Base-by-base conservation (phyloP, 2,329 filamentous ascomycete species). In the Hymenotorrendiella dingleyae region DNA sequence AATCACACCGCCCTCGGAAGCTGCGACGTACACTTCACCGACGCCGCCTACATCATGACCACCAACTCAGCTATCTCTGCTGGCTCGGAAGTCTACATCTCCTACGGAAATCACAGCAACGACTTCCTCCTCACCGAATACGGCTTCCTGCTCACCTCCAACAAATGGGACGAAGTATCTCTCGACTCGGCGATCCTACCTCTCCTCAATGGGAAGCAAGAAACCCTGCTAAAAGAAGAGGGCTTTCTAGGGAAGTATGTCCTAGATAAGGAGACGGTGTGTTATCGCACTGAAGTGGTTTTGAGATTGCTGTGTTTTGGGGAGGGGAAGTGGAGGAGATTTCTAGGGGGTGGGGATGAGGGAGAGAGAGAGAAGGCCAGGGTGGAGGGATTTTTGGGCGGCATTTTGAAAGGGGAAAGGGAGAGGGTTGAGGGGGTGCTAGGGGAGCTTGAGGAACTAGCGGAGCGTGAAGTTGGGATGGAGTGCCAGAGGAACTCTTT, bases 101-200 rank as follows among this genome's bases (percentile, higher is more conserved):
- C 74, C 21, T 90, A 90, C 54, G 85, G 85, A 3, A 61, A 71
- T 1, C 84, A 89, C 58, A 73, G 73, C 21, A 86, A 86, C 49
- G 84, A 89, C 57, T 84, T 85, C 52, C 64, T 89, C 14, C 70
- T 89, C 2, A 73, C 77, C 0, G 84, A 88, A 62, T 90, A 66
- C 47, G 63, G 63, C 1, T 66, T 66, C 33, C 55, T 63, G 11
- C 45, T 65, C 8, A 2, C 42, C 42, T 4, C 26, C 20, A 62
- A 62, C 37, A 38, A 40, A 16, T 59, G 52, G 50, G 61, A 64
- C 39, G 52, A 59, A 37, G 40, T 61, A 9, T 34, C 38, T 21
- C 49, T 64, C 1, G 60, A 63, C 46, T 29, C 42, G 5, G 45
- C 52, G 11, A 51, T 64, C 14, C 36, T 58, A 3, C 52, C 55